Evolutionary conservation across 306 rosid species (phyloP).

Genomic region (Quercus suber): DNA sequence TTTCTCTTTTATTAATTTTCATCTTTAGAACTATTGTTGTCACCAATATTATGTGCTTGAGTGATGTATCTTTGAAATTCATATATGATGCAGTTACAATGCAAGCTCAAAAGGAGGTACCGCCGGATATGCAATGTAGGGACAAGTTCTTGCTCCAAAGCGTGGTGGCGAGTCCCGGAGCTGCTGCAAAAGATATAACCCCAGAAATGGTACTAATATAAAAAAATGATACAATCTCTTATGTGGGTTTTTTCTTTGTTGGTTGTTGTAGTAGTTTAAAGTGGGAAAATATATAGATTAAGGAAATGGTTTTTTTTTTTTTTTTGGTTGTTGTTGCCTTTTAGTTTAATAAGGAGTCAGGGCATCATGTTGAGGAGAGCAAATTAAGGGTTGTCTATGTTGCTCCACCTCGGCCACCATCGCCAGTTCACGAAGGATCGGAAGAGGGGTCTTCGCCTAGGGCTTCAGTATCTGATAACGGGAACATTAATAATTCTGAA

Average conservation of each 20-base stretch:
- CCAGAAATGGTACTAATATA: slow-evolving; percentile 60
- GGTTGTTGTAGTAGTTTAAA: neutral
- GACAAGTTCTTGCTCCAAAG: slow-evolving; percentile 94
- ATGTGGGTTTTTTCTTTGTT: neutral
- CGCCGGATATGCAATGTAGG: slow-evolving; percentile 82
- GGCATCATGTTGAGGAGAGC: slow-evolving; percentile 69
- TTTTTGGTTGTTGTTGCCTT: slow-evolving; percentile 6
- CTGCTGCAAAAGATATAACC: slow-evolving; percentile 57
- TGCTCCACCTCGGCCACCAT: slow-evolving; percentile 77
- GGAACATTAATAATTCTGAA: slow-evolving; percentile 52
- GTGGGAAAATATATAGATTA: neutral
- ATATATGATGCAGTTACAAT: slow-evolving; percentile 59
- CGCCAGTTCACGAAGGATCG: slow-evolving; percentile 84
- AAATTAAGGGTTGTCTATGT: slow-evolving; percentile 82
- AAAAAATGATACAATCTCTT: neutral
- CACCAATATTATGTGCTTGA: too few species aligned
- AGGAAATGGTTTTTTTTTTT: slow-evolving; percentile 19
- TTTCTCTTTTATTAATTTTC: neutral
- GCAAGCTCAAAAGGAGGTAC: slow-evolving; percentile 91
- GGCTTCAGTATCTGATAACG: slow-evolving; percentile 79
- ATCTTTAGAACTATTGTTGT: neutral
- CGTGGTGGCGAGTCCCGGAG: slow-evolving; percentile 52
- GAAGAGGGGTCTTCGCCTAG: slow-evolving; percentile 91
- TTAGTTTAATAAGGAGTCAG: slow-evolving; percentile 78
- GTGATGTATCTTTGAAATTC: neutral